Evolutionary conservation across 1,139 yeast species (phyloP).

Genomic region (Protomyces gravidus): DNA sequence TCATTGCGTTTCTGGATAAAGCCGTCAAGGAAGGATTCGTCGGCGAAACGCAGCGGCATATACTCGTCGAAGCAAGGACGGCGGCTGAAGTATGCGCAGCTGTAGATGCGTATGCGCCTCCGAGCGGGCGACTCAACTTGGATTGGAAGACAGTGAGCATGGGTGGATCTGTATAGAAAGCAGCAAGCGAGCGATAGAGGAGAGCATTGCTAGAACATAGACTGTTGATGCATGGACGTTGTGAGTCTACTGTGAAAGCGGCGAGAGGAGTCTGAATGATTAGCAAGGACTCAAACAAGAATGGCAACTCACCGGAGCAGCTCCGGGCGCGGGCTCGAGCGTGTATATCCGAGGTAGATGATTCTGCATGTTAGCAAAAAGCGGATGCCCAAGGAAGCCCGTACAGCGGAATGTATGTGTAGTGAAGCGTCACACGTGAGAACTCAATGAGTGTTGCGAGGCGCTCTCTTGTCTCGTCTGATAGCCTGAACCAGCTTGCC

Average conservation of each 20-base stretch:
- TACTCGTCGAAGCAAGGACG: constrained; percentile 63
- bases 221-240: too few relatives aligned
- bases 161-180: neutral
- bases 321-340: constrained; percentile 22
- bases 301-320: constrained; percentile 12
- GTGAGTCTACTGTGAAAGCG: neutral
- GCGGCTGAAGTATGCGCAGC: constrained; percentile 54
- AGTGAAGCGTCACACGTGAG: constrained; percentile 24
- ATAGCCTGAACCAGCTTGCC: constrained; percentile 16
- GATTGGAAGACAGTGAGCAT: constrained; percentile 50
- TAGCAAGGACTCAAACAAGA: too few relatives aligned
- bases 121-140: constrained; percentile 70
- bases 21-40: constrained; percentile 59
- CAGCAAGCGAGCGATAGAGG: neutral
- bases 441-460: constrained; percentile 23
- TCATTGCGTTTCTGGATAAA: constrained; percentile 52
- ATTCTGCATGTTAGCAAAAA: neutral
- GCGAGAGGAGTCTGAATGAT: neutral
- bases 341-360: constrained; percentile 27
- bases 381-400: neutral
- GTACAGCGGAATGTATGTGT: constrained; percentile 23
- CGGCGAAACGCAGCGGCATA: constrained; percentile 57
- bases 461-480: constrained; percentile 27
- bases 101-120: constrained; percentile 59
- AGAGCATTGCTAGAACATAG: neutral